Evolutionary conservation across 768 basidiomycete genomes (phyloP), one percentile per base, ranked within the genome.

Genomic region (Cystofilobasidium ferigula): DNA sequence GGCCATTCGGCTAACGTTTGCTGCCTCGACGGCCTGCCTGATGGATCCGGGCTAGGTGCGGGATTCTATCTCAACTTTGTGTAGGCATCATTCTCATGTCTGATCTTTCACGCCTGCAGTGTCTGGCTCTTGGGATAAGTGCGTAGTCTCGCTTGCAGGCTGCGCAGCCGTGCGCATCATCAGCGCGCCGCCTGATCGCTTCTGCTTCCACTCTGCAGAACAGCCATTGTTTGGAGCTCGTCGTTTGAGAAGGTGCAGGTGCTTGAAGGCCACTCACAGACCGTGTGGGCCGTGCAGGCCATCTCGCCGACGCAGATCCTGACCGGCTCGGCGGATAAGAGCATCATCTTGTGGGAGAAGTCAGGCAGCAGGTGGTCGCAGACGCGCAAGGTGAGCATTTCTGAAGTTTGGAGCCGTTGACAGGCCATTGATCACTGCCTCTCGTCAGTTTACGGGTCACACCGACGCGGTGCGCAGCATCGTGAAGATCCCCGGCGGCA

Each of bases 41-140:
- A 81, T 57, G 89, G 89, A 20, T 68, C 62, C 53, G 80, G 82
- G 58, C 85, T 98, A 68, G 84, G 67, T 68, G 57, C 42, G 57
- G 12, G 7, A 5, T 36, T 20, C 7, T 58, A n/a, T 9, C 13
- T 59, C 20, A n/a, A 18, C 24, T 47, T 14, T 51, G 14, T 28
- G 13, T 62, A 28, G 18, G n/a, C 14, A 10, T 36, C 13, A 60
- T n/a, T n/a, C 18, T 36, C 3, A 34, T 6, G 10, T 28, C 12
- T 61, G 28, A 42, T 42, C 42, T 28, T 14, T n/a, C 45, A 8
- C 22, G 34, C 34, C 28, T 28, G 7, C 34, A 68, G 67, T 95
- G 64, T 93, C 89, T 10, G 95, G 95, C 24, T 94, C 90, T 48
- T 99, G 95, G 95, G 95, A 98, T 78, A 87, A 82, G 94, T 94